Base-by-base conservation (phyloP, 495 filamentous ascomycete species). In the Aspergillus conjunctus region DNA sequence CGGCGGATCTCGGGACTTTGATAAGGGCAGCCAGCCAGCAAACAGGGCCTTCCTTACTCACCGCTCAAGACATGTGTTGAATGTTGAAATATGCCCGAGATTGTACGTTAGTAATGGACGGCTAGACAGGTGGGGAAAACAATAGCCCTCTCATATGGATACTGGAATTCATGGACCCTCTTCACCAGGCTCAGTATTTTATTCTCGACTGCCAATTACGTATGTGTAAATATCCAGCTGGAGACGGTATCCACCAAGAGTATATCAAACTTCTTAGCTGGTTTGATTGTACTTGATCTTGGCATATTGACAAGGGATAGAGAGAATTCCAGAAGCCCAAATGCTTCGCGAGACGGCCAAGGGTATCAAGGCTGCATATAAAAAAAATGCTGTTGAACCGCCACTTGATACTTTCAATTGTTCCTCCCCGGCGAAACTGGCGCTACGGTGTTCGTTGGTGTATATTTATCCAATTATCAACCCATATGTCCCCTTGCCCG, bases 361-460 rank as follows among this genome's bases (percentile, higher is more conserved):
- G n/a, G 73, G 83, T 60, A 71, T 84, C 58, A 65, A 70, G 45
- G 69, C 72, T 0, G 76, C 79, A 1, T 85, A 82, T 61, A 63
- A 81, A 54, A 75, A 77, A 34, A n/a, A n/a, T n/a, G 61, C 74
- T 39, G 63, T 76, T 37, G 66, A 75, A 32, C 69, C 66, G 1
- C 81, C 82, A 0, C 68, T 83, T 43, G 75, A 83, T 56, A 79
- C 79, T 65, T 54, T 37, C 34, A 77, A 77, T 45, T 70, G 72
- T 85, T 12, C 83, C 83, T 11, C 81, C 82, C 2, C 79, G 74
- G 57, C 76, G 80, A 61, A 68, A 78, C 14, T 73, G 83, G 14
- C 78, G 81, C 12, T 86, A 86, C 71, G 64, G 85, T 46, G 70
- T n/a, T 85, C n/a, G 79, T 84, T 14, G 83, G 83, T 56, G 83